These are phyloP conservation scores for Tranzscheliella williamsii DNA, from an alignment of 1,284 basidiomycete genomes.

Conservation along the genomic window DNA sequence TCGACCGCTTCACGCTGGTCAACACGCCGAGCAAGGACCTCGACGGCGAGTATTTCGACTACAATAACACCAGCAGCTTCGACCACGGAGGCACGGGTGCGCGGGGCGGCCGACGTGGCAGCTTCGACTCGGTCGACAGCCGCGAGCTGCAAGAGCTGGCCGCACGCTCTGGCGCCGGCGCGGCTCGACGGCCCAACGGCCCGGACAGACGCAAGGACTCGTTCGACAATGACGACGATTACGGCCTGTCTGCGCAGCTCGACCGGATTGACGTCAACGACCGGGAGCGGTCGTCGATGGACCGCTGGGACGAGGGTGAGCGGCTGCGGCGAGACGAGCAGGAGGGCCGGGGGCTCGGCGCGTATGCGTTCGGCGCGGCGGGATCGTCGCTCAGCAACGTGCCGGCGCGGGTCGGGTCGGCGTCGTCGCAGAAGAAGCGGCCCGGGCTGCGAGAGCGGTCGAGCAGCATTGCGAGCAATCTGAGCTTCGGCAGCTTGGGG, in stretches of 20 bases:
- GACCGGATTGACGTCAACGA: constrained; percentile 18
- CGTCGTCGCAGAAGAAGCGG: constrained; percentile 12
- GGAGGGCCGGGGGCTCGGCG: constrained; percentile 11
- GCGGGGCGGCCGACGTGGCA: constrained; percentile 16
- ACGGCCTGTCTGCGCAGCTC: constrained; percentile 10
- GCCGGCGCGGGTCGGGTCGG: constrained; percentile 22
- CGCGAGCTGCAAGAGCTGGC: constrained; percentile 10
- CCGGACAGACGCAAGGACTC: no score
- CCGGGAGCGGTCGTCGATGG: not conserved
- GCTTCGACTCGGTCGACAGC: constrained; percentile 29
- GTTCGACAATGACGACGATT: constrained; percentile 9
- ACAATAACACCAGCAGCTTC: constrained; percentile 34
- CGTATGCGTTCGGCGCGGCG: constrained; percentile 34
- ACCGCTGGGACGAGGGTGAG: constrained; percentile 12
- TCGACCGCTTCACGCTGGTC: constrained; percentile 44
- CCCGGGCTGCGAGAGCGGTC: constrained; percentile 21
- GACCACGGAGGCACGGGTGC: constrained; percentile 13
- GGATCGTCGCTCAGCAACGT: constrained; percentile 22
- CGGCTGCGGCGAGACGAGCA: constrained; percentile 8
- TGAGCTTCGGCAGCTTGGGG: constrained; percentile 26
- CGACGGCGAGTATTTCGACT: constrained; percentile 32
- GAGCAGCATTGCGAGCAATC: constrained; percentile 24
- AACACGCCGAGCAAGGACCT: constrained; percentile 39
- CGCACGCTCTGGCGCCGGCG: no score
- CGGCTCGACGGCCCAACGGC: no score